Evolutionary conservation across 2,329 filamentous ascomycete species (phyloP).

Genomic region (Apiospora marii): DNA sequence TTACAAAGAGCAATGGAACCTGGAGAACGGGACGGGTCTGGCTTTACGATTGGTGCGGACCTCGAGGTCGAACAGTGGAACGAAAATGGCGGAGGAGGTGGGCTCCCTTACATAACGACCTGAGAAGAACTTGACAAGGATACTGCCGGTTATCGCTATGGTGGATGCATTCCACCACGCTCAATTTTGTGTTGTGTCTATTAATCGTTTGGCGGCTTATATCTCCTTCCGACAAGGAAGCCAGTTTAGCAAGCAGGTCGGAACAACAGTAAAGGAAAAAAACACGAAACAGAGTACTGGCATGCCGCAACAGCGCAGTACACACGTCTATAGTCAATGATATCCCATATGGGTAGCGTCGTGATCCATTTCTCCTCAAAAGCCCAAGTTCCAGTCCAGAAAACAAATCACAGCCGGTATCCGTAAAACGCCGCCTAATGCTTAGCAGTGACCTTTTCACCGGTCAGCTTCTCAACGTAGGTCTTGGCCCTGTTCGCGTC

Average conservation of each 20-base stretch:
- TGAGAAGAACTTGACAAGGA: too few relatives aligned
- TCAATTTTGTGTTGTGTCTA: background rate
- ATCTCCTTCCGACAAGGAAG: background rate
- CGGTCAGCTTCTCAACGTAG: constrained; percentile 72
- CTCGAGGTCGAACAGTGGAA: background rate
- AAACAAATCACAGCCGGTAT: constrained; percentile 14
- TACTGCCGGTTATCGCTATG: background rate
- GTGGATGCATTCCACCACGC: background rate
- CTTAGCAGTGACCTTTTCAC: constrained; percentile 70
- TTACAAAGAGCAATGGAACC: background rate
- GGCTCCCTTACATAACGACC: background rate
- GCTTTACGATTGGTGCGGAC: background rate
- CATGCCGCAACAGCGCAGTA: constrained; percentile 9
- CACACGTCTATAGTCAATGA: constrained; percentile 16
- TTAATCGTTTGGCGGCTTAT: background rate
- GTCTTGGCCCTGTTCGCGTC: constrained; percentile 64
- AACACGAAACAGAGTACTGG: constrained; percentile 13
- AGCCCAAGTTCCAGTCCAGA: constrained; percentile 13
- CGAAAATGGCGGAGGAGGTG: background rate
- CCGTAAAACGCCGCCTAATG: constrained; percentile 59
- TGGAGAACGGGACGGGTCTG: background rate
- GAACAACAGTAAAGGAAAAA: background rate
- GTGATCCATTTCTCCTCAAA: constrained; percentile 10
- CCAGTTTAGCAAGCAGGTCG: background rate
- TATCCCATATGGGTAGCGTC: background rate